phyloP scores from a whole-genome alignment of 108 stramenopile genomes.

The Stephanodiscus triporus region DNA sequence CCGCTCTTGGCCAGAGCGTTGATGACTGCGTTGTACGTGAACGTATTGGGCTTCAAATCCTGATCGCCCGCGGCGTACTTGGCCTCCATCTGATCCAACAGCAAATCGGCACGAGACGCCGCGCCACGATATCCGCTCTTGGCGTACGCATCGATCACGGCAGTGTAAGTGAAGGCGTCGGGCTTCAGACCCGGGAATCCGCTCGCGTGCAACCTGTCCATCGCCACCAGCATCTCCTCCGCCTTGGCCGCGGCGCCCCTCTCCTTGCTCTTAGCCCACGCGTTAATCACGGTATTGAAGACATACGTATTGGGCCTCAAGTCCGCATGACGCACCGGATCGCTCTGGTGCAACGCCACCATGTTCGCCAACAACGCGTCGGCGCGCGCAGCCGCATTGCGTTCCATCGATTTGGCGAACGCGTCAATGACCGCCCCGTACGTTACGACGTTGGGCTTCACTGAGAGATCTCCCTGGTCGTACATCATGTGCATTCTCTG shows the following conservation, averaged over 20 bases:
- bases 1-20: slow-evolving; percentile 78
- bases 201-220: slow-evolving; percentile 72
- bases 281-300: slow-evolving; percentile 85
- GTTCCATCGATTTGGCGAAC: slow-evolving; percentile 79
- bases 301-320: slow-evolving; percentile 83
- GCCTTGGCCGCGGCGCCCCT: slow-evolving; percentile 82
- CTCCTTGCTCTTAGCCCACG: slow-evolving; percentile 60
- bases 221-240: slow-evolving; percentile 85
- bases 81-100: slow-evolving; percentile 88
- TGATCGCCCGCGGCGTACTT: slow-evolving; percentile 81
- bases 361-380: slow-evolving; percentile 78
- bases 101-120: slow-evolving; percentile 76
- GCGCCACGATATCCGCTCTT: slow-evolving; percentile 88
- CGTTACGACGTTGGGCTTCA: slow-evolving; percentile 70
- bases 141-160: slow-evolving; percentile 81
- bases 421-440: slow-evolving; percentile 85
- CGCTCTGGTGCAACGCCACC: slow-evolving; percentile 77
- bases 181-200: slow-evolving; percentile 84
- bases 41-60: slow-evolving; percentile 80
- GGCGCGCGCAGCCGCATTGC: slow-evolving; percentile 78
- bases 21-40: slow-evolving; percentile 85
- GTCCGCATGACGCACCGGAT: slow-evolving; percentile 71
- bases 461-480: slow-evolving; percentile 56
- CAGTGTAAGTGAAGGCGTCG: slow-evolving; percentile 87
- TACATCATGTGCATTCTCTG: slow-evolving; percentile 67